Evolutionary conservation across 306 rosid genomes (phyloP).

Genomic region (Urtica urens): DNA sequence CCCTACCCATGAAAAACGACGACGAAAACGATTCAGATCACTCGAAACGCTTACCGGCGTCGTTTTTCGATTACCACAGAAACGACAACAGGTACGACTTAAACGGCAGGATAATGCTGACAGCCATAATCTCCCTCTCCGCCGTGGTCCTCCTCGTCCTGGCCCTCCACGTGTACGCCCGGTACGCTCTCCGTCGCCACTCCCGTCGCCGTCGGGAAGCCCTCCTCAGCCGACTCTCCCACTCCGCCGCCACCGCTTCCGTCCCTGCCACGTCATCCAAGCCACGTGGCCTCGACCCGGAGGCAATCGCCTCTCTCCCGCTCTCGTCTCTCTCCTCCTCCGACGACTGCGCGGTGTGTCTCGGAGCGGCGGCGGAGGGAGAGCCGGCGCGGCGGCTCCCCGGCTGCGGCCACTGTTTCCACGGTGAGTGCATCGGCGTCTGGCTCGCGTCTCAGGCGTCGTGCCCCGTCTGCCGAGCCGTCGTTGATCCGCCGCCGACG

Average conservation of each 20-base stretch:
- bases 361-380: slow-evolving; percentile 33
- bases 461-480: slow-evolving; percentile 51
- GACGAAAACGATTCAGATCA: neutral
- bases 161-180: slow-evolving; percentile 66
- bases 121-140: slow-evolving; percentile 46
- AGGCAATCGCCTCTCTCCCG: slow-evolving; percentile 35
- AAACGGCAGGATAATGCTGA: slow-evolving; percentile 46
- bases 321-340: neutral
- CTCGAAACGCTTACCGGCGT: rapidly evolving
- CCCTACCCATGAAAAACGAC: neutral
- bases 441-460: slow-evolving; percentile 46
- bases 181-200: slow-evolving; percentile 46
- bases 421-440: slow-evolving; percentile 39
- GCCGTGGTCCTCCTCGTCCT: slow-evolving; percentile 42
- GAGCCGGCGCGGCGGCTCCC: slow-evolving; percentile 39
- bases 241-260: slow-evolving; percentile 17
- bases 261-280: slow-evolving; percentile 14
- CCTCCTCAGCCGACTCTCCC: slow-evolving; percentile 31
- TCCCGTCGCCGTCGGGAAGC: slow-evolving; percentile 49
- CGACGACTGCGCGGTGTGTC: slow-evolving; percentile 47
- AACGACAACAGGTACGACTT: slow-evolving; percentile 6
- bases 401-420: slow-evolving; percentile 52
- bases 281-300: slow-evolving; percentile 32
- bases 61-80: rapidly evolving
- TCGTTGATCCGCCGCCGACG: slow-evolving; percentile 20